Base-by-base conservation (phyloP, 495 filamentous ascomycete species). In the Eremomyces bilateralis region DNA sequence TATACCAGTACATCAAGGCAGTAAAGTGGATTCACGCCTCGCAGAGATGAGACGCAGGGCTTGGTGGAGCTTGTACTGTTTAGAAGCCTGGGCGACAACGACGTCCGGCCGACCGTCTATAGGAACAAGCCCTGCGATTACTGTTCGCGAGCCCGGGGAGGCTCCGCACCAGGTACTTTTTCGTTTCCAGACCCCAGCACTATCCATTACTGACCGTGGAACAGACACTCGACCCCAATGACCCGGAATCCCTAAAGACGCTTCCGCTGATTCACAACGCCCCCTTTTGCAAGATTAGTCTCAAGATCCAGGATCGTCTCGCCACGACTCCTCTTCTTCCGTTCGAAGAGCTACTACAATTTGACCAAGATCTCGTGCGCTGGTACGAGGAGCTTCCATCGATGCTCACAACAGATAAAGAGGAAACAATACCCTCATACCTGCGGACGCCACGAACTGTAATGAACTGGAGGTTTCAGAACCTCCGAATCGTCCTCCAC, bases 391-490 rank as follows among this genome's bases (percentile, higher is more conserved):
- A 66, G 20, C 64, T 84, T 0, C 78, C 78, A 0, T 71, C 70
- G 47, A 64, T 82, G 3, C 63, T 84, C 16, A 16, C 8, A 6
- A 29, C 27, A 8, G 37, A 46, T 34, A 69, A 69, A 10, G 71
- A 69, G 20, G 67, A 77, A 42, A 67, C 73, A 2, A 78, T 74
- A 51, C 69, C 74, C 0, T 72, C 76, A 41, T 67, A 72, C 1
- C 65, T 82, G 18, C 65, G 67, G 39, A 72, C 72, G 36, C 68
- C 73, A 0, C 62, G 76, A 36, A 70, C 70, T 35, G 67, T 82
- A 44, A 82, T 81, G 73, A 74, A 78, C 47, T 84, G 78, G 78
- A 64, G 76, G 12, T 82, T 75, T 50, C 68, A 73, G 47, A 80
- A 79, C 44, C 65, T 79, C 35, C 72, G 78, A 36, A 79, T 82